Conservation (phyloP, 768 basidiomycete genomes). For the Mycena leptocephala region DNA sequence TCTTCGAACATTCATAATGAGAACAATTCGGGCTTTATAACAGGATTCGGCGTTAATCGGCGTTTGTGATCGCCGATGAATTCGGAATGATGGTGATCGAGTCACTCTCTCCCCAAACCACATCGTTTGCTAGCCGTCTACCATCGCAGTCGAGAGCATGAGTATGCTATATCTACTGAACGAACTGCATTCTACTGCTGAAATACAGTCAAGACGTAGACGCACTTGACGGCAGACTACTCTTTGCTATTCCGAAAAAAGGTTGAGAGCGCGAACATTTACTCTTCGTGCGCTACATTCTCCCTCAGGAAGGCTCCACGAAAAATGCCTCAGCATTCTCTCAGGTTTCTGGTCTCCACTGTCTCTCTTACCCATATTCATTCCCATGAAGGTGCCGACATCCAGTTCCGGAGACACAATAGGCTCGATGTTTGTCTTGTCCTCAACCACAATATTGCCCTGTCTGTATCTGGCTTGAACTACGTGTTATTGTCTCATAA, state of each 20-base stretch:
- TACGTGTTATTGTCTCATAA: slow-evolving; percentile 2
- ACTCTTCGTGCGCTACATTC: slow-evolving; percentile 8
- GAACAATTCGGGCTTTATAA: no score
- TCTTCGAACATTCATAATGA: no score
- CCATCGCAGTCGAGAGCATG: neutral
- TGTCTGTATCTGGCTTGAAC: slow-evolving; percentile 68
- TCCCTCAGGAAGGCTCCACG: slow-evolving; percentile 84
- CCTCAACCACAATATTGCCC: slow-evolving; percentile 92
- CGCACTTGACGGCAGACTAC: slow-evolving; percentile 84
- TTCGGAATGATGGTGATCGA: slow-evolving; percentile 12
- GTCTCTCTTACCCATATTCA: neutral
- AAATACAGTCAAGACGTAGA: slow-evolving; percentile 71
- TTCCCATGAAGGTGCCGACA: slow-evolving; percentile 84
- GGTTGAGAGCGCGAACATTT: slow-evolving; percentile 60
- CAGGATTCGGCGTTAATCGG: neutral
- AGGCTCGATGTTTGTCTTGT: slow-evolving; percentile 96
- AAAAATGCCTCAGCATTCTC: slow-evolving; percentile 90
- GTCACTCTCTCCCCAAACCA: neutral
- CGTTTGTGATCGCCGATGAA: neutral
- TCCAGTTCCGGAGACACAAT: slow-evolving; percentile 91
- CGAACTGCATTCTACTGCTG: neutral
- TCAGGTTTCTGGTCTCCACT: slow-evolving; percentile 67
- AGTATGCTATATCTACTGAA: slow-evolving; percentile 1
- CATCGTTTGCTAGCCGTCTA: neutral
- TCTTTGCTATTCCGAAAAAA: slow-evolving; percentile 99